These are phyloP conservation scores for Lachancea cidri DNA, from an alignment of 805 yeast genomes.

Conservation along the genomic window DNA sequence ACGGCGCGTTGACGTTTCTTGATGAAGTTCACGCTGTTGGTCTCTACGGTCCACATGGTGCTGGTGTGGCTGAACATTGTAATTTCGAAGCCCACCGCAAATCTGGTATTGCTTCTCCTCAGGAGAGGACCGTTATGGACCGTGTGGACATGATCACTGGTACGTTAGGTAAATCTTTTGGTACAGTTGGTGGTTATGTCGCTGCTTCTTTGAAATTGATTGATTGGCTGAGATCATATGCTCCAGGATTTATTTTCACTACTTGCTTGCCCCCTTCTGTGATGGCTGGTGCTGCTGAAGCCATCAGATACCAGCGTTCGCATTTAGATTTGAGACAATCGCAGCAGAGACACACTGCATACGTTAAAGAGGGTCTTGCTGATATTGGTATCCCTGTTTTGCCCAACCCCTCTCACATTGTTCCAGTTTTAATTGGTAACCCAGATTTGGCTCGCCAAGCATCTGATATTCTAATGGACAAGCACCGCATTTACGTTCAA, in stretches of 20 bases:
- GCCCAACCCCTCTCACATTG: constrained; percentile 96
- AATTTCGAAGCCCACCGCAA: constrained; percentile 79
- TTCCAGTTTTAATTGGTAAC: constrained; percentile 91
- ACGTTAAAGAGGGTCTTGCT: constrained; percentile 69
- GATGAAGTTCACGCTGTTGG: constrained; percentile 99
- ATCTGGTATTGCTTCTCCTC: constrained; percentile 55
- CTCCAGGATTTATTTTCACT: constrained; percentile 97
- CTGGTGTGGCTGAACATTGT: constrained; percentile 97
- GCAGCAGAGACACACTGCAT: constrained; percentile 82
- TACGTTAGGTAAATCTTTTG: constrained; percentile 94
- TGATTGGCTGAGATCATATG: constrained; percentile 94
- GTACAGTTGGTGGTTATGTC: constrained; percentile 95
- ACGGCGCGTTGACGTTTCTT: constrained; percentile 93
- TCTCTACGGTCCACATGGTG: constrained; percentile 98
- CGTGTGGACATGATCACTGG: constrained; percentile 96
- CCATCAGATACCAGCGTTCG: constrained; percentile 77
- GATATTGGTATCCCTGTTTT: constrained; percentile 85
- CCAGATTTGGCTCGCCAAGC: constrained; percentile 90
- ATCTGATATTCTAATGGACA: constrained; percentile 78
- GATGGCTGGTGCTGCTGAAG: constrained; percentile 91
- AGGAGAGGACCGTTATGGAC: constrained; percentile 62
- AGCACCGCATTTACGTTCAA: constrained; percentile 89
- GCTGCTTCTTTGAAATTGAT: constrained; percentile 80
- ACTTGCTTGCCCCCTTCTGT: constrained; percentile 96
- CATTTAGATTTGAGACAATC: constrained; percentile 71